Conservation (phyloP, 768 basidiomycete species). For the Auricularia cornea region DNA sequence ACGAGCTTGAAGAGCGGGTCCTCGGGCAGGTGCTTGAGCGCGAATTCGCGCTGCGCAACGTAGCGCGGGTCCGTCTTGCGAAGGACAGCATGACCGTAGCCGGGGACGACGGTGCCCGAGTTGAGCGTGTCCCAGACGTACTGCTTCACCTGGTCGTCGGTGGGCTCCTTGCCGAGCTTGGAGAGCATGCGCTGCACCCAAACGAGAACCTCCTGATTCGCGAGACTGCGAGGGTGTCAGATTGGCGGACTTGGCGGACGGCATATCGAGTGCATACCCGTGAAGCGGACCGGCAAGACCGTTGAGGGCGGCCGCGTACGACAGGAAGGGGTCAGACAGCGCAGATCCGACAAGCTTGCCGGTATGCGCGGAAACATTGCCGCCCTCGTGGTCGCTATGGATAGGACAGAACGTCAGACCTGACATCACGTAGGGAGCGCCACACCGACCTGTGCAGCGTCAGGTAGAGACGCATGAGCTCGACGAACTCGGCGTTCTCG, state of each 20-base stretch:
- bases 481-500: constrained; percentile 80
- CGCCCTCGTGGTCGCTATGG: constrained; percentile 88
- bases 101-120: constrained; percentile 88
- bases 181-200: constrained; percentile 93
- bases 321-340: constrained; percentile 94
- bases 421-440: neutral
- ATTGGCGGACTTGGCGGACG: no score
- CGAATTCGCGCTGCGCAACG: constrained; percentile 84
- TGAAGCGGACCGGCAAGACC: constrained; percentile 96
- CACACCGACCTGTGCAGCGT: constrained; percentile 76
- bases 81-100: constrained; percentile 80
- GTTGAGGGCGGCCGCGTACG: constrained; percentile 86
- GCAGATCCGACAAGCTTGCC: constrained; percentile 91
- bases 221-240: constrained; percentile 41
- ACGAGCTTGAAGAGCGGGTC: constrained; percentile 95
- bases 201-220: constrained; percentile 93
- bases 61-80: constrained; percentile 91
- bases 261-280: constrained; percentile 35
- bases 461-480: constrained; percentile 91
- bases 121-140: constrained; percentile 95
- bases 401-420: neutral
- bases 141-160: constrained; percentile 82
- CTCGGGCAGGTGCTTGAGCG: constrained; percentile 72
- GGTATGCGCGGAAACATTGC: constrained; percentile 94
- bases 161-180: constrained; percentile 76